Evolutionary conservation across 179 eudicot species (phyloP).

Genomic region (Drosera spatulata): DNA sequence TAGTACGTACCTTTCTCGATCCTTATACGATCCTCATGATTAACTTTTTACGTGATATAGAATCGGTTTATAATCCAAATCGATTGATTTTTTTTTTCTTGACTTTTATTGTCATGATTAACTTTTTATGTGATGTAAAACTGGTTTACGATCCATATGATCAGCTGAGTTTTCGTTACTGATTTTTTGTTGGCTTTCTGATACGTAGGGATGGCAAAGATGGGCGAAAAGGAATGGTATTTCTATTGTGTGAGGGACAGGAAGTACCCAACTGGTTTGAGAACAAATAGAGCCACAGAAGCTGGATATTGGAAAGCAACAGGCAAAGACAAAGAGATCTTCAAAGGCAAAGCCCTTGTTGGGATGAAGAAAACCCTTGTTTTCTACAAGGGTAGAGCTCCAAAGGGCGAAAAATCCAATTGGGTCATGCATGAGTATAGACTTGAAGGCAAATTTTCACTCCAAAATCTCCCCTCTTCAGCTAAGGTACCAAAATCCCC

Average conservation of each 20-base stretch:
- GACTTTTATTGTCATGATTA: too few relatives aligned
- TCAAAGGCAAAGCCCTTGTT: constrained; percentile 46
- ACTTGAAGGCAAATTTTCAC: constrained; percentile 56
- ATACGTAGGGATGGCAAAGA: constrained; percentile 57
- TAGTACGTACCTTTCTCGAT: constrained; percentile 13
- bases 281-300: constrained; percentile 90
- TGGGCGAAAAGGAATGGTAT: constrained; percentile 95
- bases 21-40: too few relatives aligned
- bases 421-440: constrained; percentile 95
- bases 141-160: too few relatives aligned
- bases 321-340: constrained; percentile 82
- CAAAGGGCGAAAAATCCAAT: constrained; percentile 76
- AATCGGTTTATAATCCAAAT: too few relatives aligned
- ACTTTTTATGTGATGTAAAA: too few relatives aligned
- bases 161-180: too few relatives aligned
- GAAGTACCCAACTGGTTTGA: constrained; percentile 87
- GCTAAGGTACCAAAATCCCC: constrained; percentile 33
- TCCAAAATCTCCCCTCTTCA: constrained; percentile 45
- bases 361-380: constrained; percentile 97
- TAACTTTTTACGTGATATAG: too few relatives aligned
- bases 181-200: not conserved
- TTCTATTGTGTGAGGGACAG: constrained; percentile 82
- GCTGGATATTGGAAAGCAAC: constrained; percentile 95
- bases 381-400: constrained; percentile 86
- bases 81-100: too few relatives aligned